Conservation (phyloP, 306 rosid genomes). For the Fragaria vesca region DNA sequence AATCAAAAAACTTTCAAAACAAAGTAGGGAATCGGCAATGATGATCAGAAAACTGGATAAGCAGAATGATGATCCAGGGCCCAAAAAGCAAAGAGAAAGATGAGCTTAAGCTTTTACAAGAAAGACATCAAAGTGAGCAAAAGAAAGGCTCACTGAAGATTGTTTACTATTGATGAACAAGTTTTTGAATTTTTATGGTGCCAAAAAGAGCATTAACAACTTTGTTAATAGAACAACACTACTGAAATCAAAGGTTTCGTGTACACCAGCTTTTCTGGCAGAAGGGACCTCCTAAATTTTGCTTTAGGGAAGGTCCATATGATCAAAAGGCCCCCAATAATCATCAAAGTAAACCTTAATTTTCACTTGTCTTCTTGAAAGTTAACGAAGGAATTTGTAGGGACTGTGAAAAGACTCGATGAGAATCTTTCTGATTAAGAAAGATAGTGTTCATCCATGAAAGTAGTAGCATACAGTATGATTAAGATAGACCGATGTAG, state of each 20-base stretch:
- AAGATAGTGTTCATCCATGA: not conserved
- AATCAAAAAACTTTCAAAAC: not conserved
- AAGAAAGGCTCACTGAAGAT: constrained; percentile 33
- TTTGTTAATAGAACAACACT: not conserved
- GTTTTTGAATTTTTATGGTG: constrained; percentile 50
- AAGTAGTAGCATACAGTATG: not conserved
- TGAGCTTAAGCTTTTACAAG: constrained; percentile 12
- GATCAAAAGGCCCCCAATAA: not conserved
- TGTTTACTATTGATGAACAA: not conserved
- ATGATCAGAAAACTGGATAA: not conserved
- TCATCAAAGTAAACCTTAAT: not conserved
- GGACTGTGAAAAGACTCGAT: not conserved
- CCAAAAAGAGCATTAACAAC: constrained; percentile 39
- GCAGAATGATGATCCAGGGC: constrained; percentile 4
- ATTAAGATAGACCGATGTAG: not conserved
- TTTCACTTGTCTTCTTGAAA: not conserved
- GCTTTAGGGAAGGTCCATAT: constrained; percentile 10
- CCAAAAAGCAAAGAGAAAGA: constrained; percentile 14
- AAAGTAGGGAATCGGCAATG: not conserved
- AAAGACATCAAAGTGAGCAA: constrained; percentile 29
- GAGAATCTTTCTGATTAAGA: not conserved
- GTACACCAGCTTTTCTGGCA: not conserved
- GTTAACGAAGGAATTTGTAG: not conserved
- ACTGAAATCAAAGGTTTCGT: not conserved
- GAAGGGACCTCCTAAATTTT: constrained; percentile 14